phyloP scores from a whole-genome alignment of 2,329 filamentous ascomycete species.

The Colletotrichum sp. region DNA sequence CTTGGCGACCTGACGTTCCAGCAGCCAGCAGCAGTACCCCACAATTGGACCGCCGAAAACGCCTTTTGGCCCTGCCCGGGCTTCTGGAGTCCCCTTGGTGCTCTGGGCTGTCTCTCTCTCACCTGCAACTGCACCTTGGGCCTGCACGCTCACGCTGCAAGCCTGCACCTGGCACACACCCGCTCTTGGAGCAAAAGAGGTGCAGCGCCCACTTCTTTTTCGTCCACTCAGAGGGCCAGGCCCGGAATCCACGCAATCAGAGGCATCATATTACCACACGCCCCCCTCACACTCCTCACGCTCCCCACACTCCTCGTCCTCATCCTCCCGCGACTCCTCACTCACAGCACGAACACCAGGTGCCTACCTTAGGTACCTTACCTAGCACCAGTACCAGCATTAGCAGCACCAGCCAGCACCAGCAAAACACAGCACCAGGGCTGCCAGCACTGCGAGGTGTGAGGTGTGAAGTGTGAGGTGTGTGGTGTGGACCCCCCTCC shows the following conservation, averaged over 20 bases:
- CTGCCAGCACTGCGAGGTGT: not conserved
- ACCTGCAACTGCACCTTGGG: not conserved
- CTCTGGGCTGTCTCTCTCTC: not conserved
- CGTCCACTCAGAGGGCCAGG: not conserved
- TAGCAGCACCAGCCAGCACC: not conserved
- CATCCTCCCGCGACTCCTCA: not conserved
- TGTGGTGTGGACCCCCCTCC: not conserved
- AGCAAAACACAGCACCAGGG: not conserved
- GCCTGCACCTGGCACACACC: not conserved
- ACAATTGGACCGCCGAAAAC: conserved; percentile 18
- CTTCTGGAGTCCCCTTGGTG: not conserved
- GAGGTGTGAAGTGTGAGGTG: not conserved
- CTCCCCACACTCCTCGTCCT: not conserved
- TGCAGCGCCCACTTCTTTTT: not conserved
- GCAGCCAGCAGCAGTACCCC: conserved; percentile 6
- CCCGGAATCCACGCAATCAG: conserved; percentile 5
- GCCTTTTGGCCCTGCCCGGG: not conserved
- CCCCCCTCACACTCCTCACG: not conserved
- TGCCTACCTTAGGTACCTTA: not conserved
- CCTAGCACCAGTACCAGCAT: not conserved
- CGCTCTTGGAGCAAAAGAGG: not conserved
- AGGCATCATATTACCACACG: conserved; percentile 1
- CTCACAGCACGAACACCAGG: not conserved
- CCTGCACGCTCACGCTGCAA: not conserved
- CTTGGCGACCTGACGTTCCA: not conserved